Conservation (phyloP, 2,329 filamentous ascomycete species). For the Neofusicoccum cordaticola region DNA sequence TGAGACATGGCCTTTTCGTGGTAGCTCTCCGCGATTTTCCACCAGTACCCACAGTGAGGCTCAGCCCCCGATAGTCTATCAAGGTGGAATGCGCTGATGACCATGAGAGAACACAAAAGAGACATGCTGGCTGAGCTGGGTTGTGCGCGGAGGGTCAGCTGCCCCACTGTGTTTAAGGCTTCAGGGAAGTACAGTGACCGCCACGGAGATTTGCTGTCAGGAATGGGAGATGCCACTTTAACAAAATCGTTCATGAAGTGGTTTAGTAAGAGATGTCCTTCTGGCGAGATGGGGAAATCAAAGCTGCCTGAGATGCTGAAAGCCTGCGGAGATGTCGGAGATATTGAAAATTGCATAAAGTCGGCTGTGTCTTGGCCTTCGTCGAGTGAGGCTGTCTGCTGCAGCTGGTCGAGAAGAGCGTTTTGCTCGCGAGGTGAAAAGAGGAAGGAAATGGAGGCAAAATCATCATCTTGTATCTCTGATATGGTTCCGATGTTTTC, state of each 20-base stretch:
- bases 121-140: not conserved
- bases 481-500: not conserved
- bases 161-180: not conserved
- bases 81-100: not conserved
- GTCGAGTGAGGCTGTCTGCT: not conserved
- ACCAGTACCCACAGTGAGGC: not conserved
- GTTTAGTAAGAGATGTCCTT: not conserved
- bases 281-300: not conserved
- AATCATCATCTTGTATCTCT: not conserved
- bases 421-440: not conserved
- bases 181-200: not conserved
- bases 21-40: not conserved
- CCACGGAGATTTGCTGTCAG: not conserved
- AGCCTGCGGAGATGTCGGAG: not conserved
- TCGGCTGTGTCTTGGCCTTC: not conserved
- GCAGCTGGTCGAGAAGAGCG: not conserved
- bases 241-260: slow-evolving; percentile 5
- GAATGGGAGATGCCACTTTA: not conserved
- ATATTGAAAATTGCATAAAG: not conserved
- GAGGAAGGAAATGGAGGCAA: not conserved
- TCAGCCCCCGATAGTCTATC: not conserved
- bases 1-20: not conserved
- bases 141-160: not conserved
- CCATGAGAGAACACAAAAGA: not conserved
- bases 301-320: not conserved